Base-by-base conservation (phyloP, 768 basidiomycete species). In the Antrodiella citrinella region DNA sequence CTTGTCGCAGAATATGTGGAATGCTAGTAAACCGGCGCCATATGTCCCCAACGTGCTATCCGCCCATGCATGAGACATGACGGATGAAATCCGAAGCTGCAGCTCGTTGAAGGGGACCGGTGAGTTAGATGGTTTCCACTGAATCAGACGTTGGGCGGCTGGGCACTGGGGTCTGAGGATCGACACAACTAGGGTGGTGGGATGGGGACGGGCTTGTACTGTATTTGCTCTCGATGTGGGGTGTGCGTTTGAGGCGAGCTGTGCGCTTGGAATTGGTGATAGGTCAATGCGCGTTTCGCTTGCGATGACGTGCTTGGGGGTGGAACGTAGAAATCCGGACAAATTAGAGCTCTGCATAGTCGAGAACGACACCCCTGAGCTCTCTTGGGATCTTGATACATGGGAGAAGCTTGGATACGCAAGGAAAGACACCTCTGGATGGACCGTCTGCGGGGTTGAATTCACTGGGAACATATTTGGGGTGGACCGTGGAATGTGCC, bases 1-100 rank as follows among this genome's bases (percentile, higher is more conserved):
- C 0, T 26, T 5, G 51, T 72, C 69, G 46, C 74, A 76, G 45
- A 66, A 75, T 0, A 68, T 55, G 23, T 77, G 75, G 42, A 45
- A 78, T 0, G 60, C 50, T 0, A 73, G 58, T 0, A 78, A 59
- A 0, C 74, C 70, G 0, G 68, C 48, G 0, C 69, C 69, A 48
- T 78, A 75, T 0, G 65, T 57, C 13, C 63, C 62, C 2, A 53
- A 44, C 0, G 72, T 76, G 4, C 54, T 47, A 1, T 59, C 53
- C 0, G 59, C 62, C 66, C 65, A 74, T 0, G 63, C 61, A 0
- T 44, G 38, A 0, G 38, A 38, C 4, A 70, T 56, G 0, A 70
- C 63, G 0, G 51, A 45, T 0, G 52, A 42, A 4, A 74, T 64
- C 0, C 59, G 54, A n/a, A n/a, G n/a, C n/a, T n/a, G n/a, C 0